Base-by-base conservation (phyloP, 2,329 filamentous ascomycete genomes). In the Pyricularia grisea region DNA sequence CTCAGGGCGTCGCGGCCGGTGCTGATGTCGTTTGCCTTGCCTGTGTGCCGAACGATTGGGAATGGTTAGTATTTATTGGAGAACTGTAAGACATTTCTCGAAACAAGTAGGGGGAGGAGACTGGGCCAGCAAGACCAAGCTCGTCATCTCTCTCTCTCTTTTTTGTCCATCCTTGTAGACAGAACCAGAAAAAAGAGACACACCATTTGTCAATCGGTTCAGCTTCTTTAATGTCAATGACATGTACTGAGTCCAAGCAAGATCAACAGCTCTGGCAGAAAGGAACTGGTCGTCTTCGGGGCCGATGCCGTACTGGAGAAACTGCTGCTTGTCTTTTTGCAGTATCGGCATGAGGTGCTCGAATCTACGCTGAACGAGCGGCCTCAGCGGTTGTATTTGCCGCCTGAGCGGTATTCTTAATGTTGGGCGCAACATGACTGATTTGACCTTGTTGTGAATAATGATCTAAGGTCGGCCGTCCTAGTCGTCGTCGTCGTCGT, bases 241-340 rank as follows among this genome's bases (percentile, higher is more conserved):
- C 84, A 97, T 93, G 81, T 97, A 97, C 76, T 93, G 84, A 42
- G 85, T 90, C 89, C 93, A 99, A 67, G 93, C 89, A 68, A 92
- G 85, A 69, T 90, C 81, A 79, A 92, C 96, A 68, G 87, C 92
- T 67, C 85, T 82, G 1, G 84, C 78, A 33, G 89, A 89, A 76
- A 97, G 83, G 71, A 98, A 68, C 23, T 64, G 17, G 30, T 50
- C 6, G 11, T 27, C 58, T 31, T 27, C 30, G 87, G 30, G n/a
- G n/a, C 88, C 85, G 6, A 97, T 83, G 70, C 84, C 86, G 64
- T 83, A 70, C 10, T 73, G 36, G 27, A 73, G 65, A 28, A 72
- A 72, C 67, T 77, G 77, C 28, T 63, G 30, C 30, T 42, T 63
- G 30, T 50, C 23, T 20, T 30, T 55, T 11, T 50, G 67, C 42